phyloP scores from a whole-genome alignment of 257 asterid genomes.

The Solanum pinnatisectum region DNA sequence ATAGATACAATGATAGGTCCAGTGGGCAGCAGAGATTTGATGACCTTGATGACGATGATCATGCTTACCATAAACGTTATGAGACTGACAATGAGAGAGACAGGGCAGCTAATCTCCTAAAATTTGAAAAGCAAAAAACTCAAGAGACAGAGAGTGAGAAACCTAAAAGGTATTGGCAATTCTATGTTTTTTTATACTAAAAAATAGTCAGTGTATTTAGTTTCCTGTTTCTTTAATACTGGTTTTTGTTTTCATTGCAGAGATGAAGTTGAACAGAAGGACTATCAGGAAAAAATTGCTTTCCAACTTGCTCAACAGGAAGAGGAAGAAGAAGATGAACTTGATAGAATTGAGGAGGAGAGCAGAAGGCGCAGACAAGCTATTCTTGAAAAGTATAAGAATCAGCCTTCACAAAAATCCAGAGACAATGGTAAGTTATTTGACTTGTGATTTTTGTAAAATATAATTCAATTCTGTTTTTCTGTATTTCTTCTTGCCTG shows the following conservation, averaged over 20 bases:
- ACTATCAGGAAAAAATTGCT: slow-evolving; percentile 57
- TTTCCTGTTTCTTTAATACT: neutral
- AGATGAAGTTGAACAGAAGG: slow-evolving; percentile 62
- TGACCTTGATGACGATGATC: slow-evolving; percentile 20
- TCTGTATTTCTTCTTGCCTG: neutral
- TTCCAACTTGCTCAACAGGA: slow-evolving; percentile 4
- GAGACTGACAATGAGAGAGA: slow-evolving; percentile 30
- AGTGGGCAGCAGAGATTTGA: slow-evolving; percentile 20
- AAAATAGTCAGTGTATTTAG: neutral
- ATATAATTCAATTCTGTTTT: neutral
- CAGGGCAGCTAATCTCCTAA: slow-evolving; percentile 22
- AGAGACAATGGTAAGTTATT: slow-evolving; percentile 25
- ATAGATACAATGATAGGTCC: slow-evolving; percentile 29
- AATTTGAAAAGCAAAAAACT: slow-evolving; percentile 10
- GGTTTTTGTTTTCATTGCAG: slow-evolving; percentile 25
- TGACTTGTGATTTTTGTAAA: neutral
- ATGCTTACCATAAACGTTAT: slow-evolving; percentile 30
- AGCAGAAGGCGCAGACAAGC: slow-evolving; percentile 82
- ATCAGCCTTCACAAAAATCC: slow-evolving; percentile 23
- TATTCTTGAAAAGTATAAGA: slow-evolving; percentile 74
- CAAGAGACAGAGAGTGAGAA: slow-evolving; percentile 20
- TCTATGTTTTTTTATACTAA: neutral
- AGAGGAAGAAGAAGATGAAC: slow-evolving; percentile 3
- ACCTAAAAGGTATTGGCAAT: slow-evolving; percentile 38
- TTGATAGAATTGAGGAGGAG: slow-evolving; percentile 58